Conservation (phyloP, 2,329 filamentous ascomycete species). For the Ophiostoma angusticollis region DNA sequence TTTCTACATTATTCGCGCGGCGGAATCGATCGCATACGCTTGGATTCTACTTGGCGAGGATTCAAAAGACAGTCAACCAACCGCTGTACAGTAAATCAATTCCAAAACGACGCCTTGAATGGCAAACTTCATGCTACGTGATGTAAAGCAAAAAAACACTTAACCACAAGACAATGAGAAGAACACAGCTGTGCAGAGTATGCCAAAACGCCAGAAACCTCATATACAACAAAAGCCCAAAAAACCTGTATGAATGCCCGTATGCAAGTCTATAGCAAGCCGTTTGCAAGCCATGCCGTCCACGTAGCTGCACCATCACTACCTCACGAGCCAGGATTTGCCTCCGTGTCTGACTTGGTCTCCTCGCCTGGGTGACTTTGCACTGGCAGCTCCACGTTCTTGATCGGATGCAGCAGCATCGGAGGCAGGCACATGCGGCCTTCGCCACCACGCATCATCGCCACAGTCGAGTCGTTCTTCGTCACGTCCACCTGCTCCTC, state of each 20-base stretch:
- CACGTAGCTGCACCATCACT: not conserved
- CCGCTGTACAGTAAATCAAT: too few species aligned
- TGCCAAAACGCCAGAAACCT: not conserved
- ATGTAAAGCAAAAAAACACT: not conserved
- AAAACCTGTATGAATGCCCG: too few species aligned
- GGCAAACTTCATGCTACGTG: not conserved
- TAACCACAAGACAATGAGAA: not conserved
- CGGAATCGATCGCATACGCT: too few species aligned
- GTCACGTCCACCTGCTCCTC: constrained; percentile 46
- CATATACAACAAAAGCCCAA: constrained; percentile 1
- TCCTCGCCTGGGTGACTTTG: constrained; percentile 40
- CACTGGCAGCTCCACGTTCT: constrained; percentile 56
- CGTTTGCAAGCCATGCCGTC: too few species aligned
- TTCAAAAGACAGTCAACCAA: not conserved
- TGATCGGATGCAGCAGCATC: constrained; percentile 82
- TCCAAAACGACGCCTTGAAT: too few species aligned
- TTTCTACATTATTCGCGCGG: too few species aligned
- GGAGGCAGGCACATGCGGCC: constrained; percentile 84
- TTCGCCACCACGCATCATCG: constrained; percentile 52
- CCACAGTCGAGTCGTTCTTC: constrained; percentile 34
- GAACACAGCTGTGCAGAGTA: too few species aligned
- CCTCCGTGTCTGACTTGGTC: constrained; percentile 32
- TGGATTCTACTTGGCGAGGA: too few species aligned
- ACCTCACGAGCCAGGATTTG: constrained; percentile 34
- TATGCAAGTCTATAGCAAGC: too few species aligned